Evolutionary conservation across 257 asterid species (phyloP).

Genomic region (Solanum appendiculatum): DNA sequence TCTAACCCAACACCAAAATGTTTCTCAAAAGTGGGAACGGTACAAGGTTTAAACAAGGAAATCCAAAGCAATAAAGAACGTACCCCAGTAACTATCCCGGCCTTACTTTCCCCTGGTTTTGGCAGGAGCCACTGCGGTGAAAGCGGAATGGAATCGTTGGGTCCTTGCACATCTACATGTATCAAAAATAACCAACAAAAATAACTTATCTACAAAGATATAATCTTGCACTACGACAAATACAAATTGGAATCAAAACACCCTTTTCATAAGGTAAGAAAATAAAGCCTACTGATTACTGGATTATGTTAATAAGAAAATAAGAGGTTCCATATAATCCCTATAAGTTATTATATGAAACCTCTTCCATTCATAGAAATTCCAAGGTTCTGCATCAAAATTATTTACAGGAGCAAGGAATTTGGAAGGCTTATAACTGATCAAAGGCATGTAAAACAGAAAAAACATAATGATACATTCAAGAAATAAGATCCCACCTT

Average conservation of each 20-base stretch:
- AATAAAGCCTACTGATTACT: neutral
- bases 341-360: neutral
- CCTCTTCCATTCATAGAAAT: neutral
- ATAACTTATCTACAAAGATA: neutral
- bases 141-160: constrained; percentile 70
- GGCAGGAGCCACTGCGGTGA: constrained; percentile 98
- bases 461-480: neutral
- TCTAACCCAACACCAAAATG: neutral
- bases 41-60: neutral
- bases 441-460: neutral
- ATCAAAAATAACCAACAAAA: neutral
- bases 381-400: neutral
- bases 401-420: neutral
- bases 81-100: constrained; percentile 61
- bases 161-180: constrained; percentile 56
- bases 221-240: neutral
- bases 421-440: neutral
- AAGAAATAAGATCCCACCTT: neutral
- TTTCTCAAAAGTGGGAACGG: neutral
- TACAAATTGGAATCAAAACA: neutral
- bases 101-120: constrained; percentile 71
- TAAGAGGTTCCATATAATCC: neutral
- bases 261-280: neutral
- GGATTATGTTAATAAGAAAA: neutral
- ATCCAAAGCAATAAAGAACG: constrained; percentile 11